Conservation (phyloP, 306 rosid genomes). For the Dalbergia cochinchinensis region DNA sequence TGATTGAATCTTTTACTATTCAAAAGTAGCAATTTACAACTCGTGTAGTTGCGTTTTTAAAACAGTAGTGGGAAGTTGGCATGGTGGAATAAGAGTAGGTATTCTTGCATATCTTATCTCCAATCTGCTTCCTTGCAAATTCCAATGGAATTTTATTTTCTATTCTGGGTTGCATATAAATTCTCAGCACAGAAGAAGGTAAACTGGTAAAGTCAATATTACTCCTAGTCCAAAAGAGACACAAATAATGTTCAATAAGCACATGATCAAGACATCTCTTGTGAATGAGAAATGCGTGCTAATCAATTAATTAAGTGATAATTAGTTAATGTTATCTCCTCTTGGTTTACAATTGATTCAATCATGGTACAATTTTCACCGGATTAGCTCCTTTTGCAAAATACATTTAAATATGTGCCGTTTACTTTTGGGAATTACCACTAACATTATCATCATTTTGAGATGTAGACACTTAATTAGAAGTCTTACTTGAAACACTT, state of each 20-base stretch:
- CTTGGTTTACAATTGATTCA: conserved; percentile 18
- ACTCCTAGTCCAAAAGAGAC: neutral
- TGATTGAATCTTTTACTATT: neutral
- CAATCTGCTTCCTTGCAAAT: neutral
- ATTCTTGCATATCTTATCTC: conserved; percentile 10
- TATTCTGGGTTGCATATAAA: neutral
- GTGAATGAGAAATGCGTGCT: neutral
- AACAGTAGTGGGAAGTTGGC: conserved; percentile 14
- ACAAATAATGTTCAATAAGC: no score
- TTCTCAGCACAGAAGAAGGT: neutral
- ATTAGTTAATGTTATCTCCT: conserved; percentile 8
- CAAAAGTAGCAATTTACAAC: neutral
- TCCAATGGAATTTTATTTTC: neutral
- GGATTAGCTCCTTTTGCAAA: neutral
- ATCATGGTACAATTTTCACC: conserved; percentile 7
- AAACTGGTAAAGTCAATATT: neutral
- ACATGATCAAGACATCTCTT: neutral
- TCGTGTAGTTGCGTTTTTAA: neutral
- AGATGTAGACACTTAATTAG: neutral
- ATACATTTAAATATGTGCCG: neutral
- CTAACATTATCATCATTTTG: neutral
- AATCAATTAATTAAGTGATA: conserved; percentile 9
- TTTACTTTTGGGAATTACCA: conserved; percentile 10
- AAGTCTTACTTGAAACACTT: neutral
- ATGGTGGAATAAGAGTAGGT: conserved; percentile 3